Conservation (phyloP, 805 yeast genomes). For the Candida ipomoeae region DNA sequence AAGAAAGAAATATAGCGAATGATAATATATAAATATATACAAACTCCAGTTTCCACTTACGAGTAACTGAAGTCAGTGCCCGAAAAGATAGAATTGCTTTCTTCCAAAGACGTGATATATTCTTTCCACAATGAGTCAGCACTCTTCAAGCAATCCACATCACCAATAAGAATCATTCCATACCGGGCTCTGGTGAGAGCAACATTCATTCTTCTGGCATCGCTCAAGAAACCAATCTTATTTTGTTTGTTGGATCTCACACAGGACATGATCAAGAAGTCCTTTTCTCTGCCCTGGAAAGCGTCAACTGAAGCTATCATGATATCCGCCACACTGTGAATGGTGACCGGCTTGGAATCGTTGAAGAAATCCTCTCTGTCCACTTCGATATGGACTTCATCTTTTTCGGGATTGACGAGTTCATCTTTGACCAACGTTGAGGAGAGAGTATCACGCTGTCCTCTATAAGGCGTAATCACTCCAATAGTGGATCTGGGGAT, state of each 20-base stretch:
- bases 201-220: constrained; percentile 82
- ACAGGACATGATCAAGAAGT: constrained; percentile 48
- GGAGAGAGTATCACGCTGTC: constrained; percentile 64
- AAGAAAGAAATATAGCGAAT: constrained; percentile 4
- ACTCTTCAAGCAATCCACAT: constrained; percentile 12
- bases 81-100: constrained; percentile 9
- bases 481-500: constrained; percentile 53
- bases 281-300: constrained; percentile 58
- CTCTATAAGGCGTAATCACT: constrained; percentile 67
- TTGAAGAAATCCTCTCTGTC: constrained; percentile 58
- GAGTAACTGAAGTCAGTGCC: constrained; percentile 9
- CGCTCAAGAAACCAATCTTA: constrained; percentile 78
- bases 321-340: constrained; percentile 44
- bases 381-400: constrained; percentile 45
- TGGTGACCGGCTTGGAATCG: constrained; percentile 44
- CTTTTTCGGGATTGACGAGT: constrained; percentile 51
- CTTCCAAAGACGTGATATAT: constrained; percentile 13
- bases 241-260: constrained; percentile 66
- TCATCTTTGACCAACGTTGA: constrained; percentile 44
- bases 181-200: constrained; percentile 85
- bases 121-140: constrained; percentile 17
- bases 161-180: constrained; percentile 50
- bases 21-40: constrained; percentile 1
- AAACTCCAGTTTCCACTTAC: not conserved
- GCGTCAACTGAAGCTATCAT: constrained; percentile 50